Evolutionary conservation across 2,329 filamentous ascomycete genomes (phyloP), one percentile per base, ranked within the genome.

Genomic region (Pseudogymnoascus sp.): DNA sequence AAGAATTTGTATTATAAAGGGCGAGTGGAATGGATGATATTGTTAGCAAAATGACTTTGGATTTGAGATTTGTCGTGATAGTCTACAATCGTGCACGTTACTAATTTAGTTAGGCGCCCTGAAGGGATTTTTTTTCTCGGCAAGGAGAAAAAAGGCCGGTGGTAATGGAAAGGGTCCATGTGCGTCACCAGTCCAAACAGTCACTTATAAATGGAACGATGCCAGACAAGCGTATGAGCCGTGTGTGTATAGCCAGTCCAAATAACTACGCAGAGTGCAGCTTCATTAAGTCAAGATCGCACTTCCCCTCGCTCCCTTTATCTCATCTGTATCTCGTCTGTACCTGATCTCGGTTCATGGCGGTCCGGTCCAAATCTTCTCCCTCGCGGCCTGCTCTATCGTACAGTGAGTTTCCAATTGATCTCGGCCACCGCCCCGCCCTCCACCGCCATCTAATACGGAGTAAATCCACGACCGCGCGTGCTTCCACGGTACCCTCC

Each of bases 391-490:
- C 39, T 45, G 48, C 45, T 48, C 61, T 45, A 60, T 41, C 57
- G 60, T 59, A 28, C 62, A 60, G 60, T 23, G 48, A 45, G 39
- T 45, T 26, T 45, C 39, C 39, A 45, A 45, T 45, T 45, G 39
- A 13, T 45, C 21, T 21, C 39, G 39, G 39, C 39, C 39, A 45
- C 39, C 39, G 15, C 13, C 13, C 39, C 21, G 7, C n/a, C 39
- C 39, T 45, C 13, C 39, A 45, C 13, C 13, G 15, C 23, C 37
- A 56, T 61, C 72, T 79, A 88, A 72, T 88, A 88, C 61, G 85
- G 85, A 60, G 79, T 73, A 71, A 77, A 87, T 63, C 84, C 84
- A 67, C 84, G 79, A 60, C 80, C 74, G 59, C 78, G 73, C 66
- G 52, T 19, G 28, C 86, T 81, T 59, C 82, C 85, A 61, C 85